Base-by-base conservation (phyloP, 108 stramenopile genomes). In the Schizochytrium sp. region DNA sequence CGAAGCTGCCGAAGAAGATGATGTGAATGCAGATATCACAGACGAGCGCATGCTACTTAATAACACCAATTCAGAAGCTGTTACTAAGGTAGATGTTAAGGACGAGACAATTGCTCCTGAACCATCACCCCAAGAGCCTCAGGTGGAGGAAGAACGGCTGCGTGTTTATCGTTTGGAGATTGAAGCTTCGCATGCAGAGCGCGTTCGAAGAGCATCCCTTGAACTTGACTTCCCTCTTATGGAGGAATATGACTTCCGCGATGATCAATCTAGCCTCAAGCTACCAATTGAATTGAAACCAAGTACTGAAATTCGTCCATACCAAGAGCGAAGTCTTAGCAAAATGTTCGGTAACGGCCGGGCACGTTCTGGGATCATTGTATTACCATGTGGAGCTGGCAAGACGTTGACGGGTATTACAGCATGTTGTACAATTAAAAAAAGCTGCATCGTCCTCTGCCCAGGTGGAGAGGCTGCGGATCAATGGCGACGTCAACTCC, bases 281-380 rank as follows among this genome's bases (percentile, higher is more conserved):
- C 95, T 99, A 28, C 96, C 95, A 50, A 92, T 98, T 88, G 97
- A 98, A 90, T 92, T 99, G 50, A 97, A 96, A 83, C 96, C 97
- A 5, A 95, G 97, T 90, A 98, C 98, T 5, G 92, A 95, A 44
- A 97, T 99, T 92, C 95, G 99, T 38, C 93, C 96, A 17, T 99
- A 99, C 92, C 99, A 99, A 90, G 97, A 99, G 91, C 94, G 97
- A 56, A 72, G 76, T 38, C 64, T 95, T 15, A 87, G 89, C 58
- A 94, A 93, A 89, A 98, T 99, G 99, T 99, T 99, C 95, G 99
- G 99, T 50, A 99, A 99, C 88, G 99, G 99, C 4, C 96, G 98
- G 2, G 98, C 99, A 10, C 93, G 99, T 55, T 97, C 96, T 8
- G 99, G 99, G 4, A 99, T 99, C 87, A 98, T 99, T 88, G 99